A percentile compares a stretch with the other conserved stretches of the same genome.
Evolutionary conservation across 164 flowering plant species (phyloP).

Genomic region (Liquidambar formosana): DNA sequence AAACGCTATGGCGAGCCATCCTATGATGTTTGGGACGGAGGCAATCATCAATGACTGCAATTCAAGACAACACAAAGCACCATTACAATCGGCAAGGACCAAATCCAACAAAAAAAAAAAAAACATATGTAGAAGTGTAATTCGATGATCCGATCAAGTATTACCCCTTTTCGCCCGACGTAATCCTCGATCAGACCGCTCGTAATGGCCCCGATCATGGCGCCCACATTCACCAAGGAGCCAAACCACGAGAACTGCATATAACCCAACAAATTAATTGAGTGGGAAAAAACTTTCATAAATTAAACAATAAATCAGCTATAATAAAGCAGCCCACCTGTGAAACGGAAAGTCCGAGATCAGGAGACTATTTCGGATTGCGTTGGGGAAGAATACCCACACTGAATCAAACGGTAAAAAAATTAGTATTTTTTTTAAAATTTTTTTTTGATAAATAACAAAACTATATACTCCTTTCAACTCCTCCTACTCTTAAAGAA

Average conservation of each 20-base stretch:
- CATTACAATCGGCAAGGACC: background rate
- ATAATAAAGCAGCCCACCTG: slow-evolving; percentile 34
- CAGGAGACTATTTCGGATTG: slow-evolving; percentile 45
- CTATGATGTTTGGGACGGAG: slow-evolving; percentile 66
- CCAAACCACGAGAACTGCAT: slow-evolving; percentile 66
- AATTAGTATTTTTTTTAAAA: no score
- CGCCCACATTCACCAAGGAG: slow-evolving; percentile 70
- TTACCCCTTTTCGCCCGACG: slow-evolving; percentile 81
- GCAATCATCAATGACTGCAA: slow-evolving; percentile 73
- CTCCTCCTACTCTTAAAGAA: no score
- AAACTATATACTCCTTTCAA: no score
- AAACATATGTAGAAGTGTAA: background rate
- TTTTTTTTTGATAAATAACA: no score
- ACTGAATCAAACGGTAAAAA: slow-evolving; percentile 22
- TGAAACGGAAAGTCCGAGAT: slow-evolving; percentile 47
- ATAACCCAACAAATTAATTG: background rate
- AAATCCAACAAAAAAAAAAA: background rate
- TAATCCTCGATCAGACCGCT: slow-evolving; percentile 76
- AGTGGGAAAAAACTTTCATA: background rate
- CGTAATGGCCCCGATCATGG: slow-evolving; percentile 75
- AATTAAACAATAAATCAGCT: no score
- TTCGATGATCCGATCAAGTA: background rate
- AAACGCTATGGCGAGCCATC: slow-evolving; percentile 70
- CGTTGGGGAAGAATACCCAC: slow-evolving; percentile 68
- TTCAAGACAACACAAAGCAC: background rate